Evolutionary conservation across 352 stramenopile genomes (phyloP).

Genomic region (Thalassiosira ordinaria): DNA sequence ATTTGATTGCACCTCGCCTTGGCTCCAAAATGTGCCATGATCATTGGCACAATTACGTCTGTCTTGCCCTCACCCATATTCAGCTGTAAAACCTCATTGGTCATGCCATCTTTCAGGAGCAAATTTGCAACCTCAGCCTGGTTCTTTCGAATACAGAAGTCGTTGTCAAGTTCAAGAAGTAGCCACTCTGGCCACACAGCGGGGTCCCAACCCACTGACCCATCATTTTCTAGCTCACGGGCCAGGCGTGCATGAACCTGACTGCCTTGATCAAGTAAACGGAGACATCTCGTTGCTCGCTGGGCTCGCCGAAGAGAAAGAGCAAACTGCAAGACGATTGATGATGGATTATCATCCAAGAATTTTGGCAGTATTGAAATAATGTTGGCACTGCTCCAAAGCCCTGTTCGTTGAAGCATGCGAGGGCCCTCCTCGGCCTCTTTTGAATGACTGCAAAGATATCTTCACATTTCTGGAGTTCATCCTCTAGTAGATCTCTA

Average conservation of each 20-base stretch:
- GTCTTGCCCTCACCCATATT: constrained; percentile 27
- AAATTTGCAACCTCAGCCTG: constrained; percentile 9
- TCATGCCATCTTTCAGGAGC: background rate
- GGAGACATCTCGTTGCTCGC: constrained; percentile 2
- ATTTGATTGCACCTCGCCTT: too few relatives aligned
- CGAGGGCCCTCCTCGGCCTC: background rate
- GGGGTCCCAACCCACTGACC: background rate
- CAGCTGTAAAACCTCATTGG: constrained; percentile 8
- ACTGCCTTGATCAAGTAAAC: constrained; percentile 4
- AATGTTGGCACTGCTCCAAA: background rate
- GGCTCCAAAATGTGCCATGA: too few relatives aligned
- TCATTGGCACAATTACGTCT: constrained; percentile 2
- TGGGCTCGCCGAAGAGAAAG: constrained; percentile 1
- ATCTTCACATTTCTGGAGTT: background rate
- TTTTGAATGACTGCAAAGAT: background rate
- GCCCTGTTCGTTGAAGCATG: background rate
- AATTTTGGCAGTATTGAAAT: background rate
- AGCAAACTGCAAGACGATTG: background rate
- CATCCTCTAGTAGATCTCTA: background rate
- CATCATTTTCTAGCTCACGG: constrained; percentile 3
- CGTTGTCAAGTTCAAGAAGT: constrained; percentile 18
- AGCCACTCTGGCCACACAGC: constrained; percentile 4
- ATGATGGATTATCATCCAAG: too few relatives aligned
- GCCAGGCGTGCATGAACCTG: background rate
- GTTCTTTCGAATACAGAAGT: constrained; percentile 5